phyloP scores from a whole-genome alignment of 495 filamentous ascomycete species.

The Penicillium waksmanii region DNA sequence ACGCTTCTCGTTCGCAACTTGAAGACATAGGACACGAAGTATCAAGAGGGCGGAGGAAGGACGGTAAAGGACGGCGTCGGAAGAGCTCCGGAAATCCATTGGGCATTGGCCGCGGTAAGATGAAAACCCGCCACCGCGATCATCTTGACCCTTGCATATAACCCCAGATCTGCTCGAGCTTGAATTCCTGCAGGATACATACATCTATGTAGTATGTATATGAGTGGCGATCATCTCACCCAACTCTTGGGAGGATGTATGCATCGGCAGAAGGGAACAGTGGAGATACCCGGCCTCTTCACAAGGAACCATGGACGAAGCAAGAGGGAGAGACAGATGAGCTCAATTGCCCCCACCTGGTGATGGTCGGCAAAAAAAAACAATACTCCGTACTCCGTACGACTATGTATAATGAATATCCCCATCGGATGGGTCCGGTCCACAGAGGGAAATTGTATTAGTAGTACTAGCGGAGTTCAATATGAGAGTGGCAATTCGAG shows the following conservation, averaged over 20 bases:
- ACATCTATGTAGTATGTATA: no score
- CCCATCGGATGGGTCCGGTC: neutral
- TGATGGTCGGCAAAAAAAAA: constrained; percentile 11
- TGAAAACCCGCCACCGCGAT: constrained; percentile 22
- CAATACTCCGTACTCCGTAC: constrained; percentile 3
- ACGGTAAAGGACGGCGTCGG: neutral
- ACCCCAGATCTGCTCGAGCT: constrained; percentile 28
- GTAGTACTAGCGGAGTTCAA: no score
- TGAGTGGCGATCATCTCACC: neutral
- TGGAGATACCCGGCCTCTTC: constrained; percentile 15
- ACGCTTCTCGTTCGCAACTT: neutral
- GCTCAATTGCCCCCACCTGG: constrained; percentile 9
- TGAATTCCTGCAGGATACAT: neutral
- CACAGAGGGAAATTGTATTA: neutral
- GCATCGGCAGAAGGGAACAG: constrained; percentile 11
- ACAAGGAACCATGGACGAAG: constrained; percentile 15
- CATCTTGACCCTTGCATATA: constrained; percentile 33
- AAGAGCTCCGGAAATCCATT: constrained; percentile 3
- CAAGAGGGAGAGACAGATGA: constrained; percentile 5
- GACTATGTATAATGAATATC: constrained; percentile 10
- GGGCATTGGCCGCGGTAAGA: constrained; percentile 9
- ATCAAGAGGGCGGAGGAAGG: neutral
- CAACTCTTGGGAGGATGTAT: neutral
- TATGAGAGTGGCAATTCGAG: neutral
- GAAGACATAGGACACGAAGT: no score